Evolutionary conservation across 1,284 basidiomycete species (phyloP), one percentile per base, ranked within the genome.

Genomic region (Somion occarium): DNA sequence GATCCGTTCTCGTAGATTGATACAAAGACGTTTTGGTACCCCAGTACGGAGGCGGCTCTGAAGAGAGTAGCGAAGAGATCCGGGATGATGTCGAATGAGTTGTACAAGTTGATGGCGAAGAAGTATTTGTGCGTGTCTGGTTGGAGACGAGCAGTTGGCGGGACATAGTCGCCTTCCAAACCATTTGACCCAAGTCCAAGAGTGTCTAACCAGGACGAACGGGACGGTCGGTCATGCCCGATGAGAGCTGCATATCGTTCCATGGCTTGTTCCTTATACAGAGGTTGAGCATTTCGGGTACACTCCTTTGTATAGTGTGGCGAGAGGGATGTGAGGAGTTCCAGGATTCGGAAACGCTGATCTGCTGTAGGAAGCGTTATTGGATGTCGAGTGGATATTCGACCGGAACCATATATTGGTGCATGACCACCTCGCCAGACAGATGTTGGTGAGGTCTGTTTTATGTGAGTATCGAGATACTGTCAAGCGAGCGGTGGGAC

Each of bases 1-100:
- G 93, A 96, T 2, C 94, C 95, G 71, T 98, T 98, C 74, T 98
- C 94, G 76, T 98, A 98, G 60, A 98, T 96, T 39, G 93, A 95
- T 38, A 98, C 91, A 66, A 87, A 97, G 61, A 96, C 91, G 65
- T 98, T 98, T 69, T 96, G 91, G 72, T 91, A 97, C 1, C 94
- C 95, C 26, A 98, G 77, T 55, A 98, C 83, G 18, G 91, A 78
- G 0, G 91, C 85, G 22, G 92, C 83, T 50, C 92, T 84, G 76
- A 98, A 97, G 59, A 98, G 85, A n/a, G 93, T 94, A 37, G 92
- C 84, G 67, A 98, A 97, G 30, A 98, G 78, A 70, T 98, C 94
- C 11, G 94, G 94, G 56, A 98, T 94, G 65, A 98, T 74, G 73
- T 96, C 93, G 79, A 98, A 98, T n/a, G 91, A 94, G 75, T 95